These are phyloP conservation scores for Chimonanthus praecox DNA, from an alignment of 164 flowering plant species.

Conservation along the genomic window DNA sequence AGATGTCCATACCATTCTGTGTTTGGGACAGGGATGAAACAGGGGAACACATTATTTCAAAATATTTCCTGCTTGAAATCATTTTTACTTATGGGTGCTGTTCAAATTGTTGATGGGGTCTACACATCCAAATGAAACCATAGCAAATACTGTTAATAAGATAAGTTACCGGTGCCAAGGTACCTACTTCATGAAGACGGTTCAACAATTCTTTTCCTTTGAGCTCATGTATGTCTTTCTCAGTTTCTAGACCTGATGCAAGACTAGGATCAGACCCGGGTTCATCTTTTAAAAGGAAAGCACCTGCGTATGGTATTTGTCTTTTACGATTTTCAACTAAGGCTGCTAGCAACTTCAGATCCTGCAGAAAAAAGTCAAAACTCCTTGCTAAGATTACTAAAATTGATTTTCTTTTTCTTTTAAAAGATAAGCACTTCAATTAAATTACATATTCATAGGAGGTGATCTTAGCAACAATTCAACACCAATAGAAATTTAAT, in stretches of 20 bases:
- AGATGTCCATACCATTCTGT: too few relatives aligned
- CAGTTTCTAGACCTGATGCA: conserved; percentile 50
- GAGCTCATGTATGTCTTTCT: conserved; percentile 53
- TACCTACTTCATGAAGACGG: conserved; percentile 95
- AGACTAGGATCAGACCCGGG: conserved; percentile 49
- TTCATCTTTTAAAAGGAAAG: conserved; percentile 89
- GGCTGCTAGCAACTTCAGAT: conserved; percentile 82
- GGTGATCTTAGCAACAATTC: background rate
- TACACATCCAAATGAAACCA: background rate
- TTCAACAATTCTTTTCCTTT: conserved; percentile 80
- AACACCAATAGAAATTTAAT: background rate
- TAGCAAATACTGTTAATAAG: background rate
- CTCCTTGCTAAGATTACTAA: background rate
- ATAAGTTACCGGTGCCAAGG: conserved; percentile 74
- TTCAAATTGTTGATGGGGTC: too few relatives aligned
- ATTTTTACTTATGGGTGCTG: too few relatives aligned
- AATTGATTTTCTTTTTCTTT: background rate
- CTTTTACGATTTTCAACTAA: conserved; percentile 70
- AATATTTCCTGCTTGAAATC: too few relatives aligned
- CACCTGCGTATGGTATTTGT: conserved; percentile 92
- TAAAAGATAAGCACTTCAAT: too few relatives aligned
- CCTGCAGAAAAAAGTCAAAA: conserved; percentile 38
- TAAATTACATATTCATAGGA: background rate
- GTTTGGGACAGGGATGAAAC: too few relatives aligned
- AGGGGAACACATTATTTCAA: too few relatives aligned